Evolutionary conservation across 2,329 filamentous ascomycete species (phyloP).

Genomic region (Hypoxylon sp.): DNA sequence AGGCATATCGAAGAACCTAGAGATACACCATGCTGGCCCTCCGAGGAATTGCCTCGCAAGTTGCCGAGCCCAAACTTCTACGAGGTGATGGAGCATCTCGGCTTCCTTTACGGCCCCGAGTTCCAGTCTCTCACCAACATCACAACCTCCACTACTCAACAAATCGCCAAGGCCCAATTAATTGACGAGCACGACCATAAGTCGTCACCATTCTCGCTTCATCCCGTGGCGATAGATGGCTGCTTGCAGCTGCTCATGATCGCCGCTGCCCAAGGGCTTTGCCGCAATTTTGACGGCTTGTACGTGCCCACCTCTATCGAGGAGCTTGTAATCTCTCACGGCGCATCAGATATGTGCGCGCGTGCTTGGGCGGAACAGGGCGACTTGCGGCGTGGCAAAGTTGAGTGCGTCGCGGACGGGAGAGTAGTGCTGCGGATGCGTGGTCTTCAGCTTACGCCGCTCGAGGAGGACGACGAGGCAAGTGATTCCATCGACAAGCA

Average conservation of each 20-base stretch:
- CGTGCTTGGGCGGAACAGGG: conserved; percentile 26
- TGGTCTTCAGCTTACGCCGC: conserved; percentile 37
- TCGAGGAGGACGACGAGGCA: conserved; percentile 35
- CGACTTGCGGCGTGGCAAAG: conserved; percentile 18
- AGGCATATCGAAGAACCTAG: conserved; percentile 17
- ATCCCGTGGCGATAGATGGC: conserved; percentile 50
- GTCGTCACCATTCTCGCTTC: conserved; percentile 45
- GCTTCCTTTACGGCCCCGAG: conserved; percentile 45
- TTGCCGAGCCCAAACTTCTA: conserved; percentile 39
- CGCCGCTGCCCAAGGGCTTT: conserved; percentile 35
- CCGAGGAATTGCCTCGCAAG: conserved; percentile 32
- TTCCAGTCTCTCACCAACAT: conserved; percentile 43
- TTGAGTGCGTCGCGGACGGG: conserved; percentile 35
- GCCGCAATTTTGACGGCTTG: conserved; percentile 34
- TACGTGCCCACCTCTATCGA: conserved; percentile 43
- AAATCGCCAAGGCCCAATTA: conserved; percentile 33
- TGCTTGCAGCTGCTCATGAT: conserved; percentile 45
- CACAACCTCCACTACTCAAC: conserved; percentile 29
- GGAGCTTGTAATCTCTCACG: conserved; percentile 30
- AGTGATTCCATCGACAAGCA: conserved; percentile 34
- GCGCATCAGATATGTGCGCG: conserved; percentile 27
- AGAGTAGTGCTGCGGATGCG: conserved; percentile 26
- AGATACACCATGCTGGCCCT: conserved; percentile 3
- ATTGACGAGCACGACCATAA: conserved; percentile 33
- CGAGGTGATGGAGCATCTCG: conserved; percentile 39